Percentiles rank a stretch among this genome's conserved stretches.
These are phyloP conservation scores for Lanmaoa pseudosensibilis DNA, from an alignment of 768 basidiomycete species.

Conservation along the genomic window DNA sequence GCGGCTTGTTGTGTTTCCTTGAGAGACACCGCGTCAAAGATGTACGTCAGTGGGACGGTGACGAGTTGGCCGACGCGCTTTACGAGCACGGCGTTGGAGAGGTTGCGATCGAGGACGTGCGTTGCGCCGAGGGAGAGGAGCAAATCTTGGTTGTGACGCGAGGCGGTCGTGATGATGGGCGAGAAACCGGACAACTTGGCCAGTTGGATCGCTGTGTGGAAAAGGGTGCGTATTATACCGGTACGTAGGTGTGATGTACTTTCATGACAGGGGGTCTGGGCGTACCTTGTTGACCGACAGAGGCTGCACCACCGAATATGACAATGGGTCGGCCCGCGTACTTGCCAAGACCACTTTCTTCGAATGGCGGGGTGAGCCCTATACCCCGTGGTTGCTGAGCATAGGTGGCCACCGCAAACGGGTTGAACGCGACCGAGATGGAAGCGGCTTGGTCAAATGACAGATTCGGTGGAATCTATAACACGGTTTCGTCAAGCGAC, in stretches of 20 bases:
- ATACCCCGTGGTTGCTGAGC: constrained; percentile 25
- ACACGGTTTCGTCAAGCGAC: background rate
- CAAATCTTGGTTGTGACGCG: constrained; percentile 28
- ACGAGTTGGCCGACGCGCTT: constrained; percentile 3
- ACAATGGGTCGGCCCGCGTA: constrained; percentile 33
- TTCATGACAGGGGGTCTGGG: no score
- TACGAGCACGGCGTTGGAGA: constrained; percentile 12
- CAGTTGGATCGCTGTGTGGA: constrained; percentile 32
- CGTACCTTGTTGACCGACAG: constrained; percentile 38
- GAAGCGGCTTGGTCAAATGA: constrained; percentile 39
- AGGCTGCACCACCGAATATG: constrained; percentile 38
- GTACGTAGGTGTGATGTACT: no score
- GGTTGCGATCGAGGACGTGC: constrained; percentile 33
- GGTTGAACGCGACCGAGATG: constrained; percentile 32
- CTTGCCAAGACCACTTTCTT: constrained; percentile 26
- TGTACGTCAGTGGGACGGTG: background rate
- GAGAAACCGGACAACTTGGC: constrained; percentile 34
- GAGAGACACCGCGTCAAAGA: constrained; percentile 33
- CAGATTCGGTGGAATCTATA: constrained; percentile 34
- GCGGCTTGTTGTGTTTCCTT: constrained; percentile 34
- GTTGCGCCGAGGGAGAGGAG: constrained; percentile 40
- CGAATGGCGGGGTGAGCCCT: constrained; percentile 31
- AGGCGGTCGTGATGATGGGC: constrained; percentile 41
- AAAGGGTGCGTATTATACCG: no score
- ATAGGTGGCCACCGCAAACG: constrained; percentile 37